These are phyloP conservation scores for Mucor racemosus DNA, from an alignment of 371 early-diverging fungal genomes.

Conservation along the genomic window DNA sequence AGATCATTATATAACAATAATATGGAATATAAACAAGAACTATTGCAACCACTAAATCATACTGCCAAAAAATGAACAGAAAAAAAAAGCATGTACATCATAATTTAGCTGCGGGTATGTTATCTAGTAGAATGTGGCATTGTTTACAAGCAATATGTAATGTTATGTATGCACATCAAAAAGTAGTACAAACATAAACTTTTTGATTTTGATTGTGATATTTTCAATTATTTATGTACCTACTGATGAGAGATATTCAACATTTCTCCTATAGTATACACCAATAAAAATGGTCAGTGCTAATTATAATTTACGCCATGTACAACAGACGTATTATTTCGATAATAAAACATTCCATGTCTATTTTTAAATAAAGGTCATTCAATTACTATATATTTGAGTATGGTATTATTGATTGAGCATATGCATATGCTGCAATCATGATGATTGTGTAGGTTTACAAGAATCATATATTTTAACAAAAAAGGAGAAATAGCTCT, in stretches of 20 bases:
- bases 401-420: no score
- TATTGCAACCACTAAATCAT: no score
- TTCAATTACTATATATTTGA: no score
- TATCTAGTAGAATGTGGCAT: not conserved
- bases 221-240: not conserved
- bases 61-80: no score
- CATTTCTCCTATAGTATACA: not conserved
- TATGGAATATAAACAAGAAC: no score
- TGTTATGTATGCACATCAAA: not conserved
- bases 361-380: not conserved
- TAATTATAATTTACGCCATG: conserved; percentile 6
- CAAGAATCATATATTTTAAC: no score
- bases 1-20: not conserved
- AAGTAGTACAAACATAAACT: not conserved
- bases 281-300: not conserved
- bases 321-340: not conserved
- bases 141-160: not conserved
- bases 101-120: not conserved
- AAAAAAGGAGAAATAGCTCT: no score
- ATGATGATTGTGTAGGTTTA: no score
- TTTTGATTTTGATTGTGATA: not conserved
- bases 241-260: not conserved
- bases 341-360: not conserved
- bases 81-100: not conserved
- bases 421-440: no score